Conservation (phyloP, 2,329 filamentous ascomycete genomes). For the Ambrosiella cleistominuta region DNA sequence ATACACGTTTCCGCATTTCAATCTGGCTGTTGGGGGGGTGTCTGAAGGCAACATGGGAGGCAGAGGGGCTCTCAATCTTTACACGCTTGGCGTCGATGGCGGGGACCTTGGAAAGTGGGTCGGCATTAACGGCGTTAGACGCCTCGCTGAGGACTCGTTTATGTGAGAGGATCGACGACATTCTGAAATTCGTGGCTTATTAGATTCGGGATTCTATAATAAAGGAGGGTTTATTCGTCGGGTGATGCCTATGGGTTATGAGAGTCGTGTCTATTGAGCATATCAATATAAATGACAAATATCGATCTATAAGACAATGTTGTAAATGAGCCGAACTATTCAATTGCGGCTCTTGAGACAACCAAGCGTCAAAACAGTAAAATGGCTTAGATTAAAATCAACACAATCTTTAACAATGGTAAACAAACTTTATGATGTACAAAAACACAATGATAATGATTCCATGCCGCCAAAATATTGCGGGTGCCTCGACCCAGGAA, state of each 20-base stretch:
- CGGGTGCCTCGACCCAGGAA: not conserved
- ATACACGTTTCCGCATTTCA: conserved; percentile 38
- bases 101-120: not conserved
- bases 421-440: too few relatives aligned
- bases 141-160: conserved; percentile 6
- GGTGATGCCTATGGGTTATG: not conserved
- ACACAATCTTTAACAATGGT: too few relatives aligned
- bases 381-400: too few relatives aligned
- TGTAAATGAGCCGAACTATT: too few relatives aligned
- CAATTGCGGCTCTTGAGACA: not conserved
- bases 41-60: not conserved
- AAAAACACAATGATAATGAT: too few relatives aligned
- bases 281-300: too few relatives aligned
- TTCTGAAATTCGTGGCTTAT: not conserved
- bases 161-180: conserved; percentile 1
- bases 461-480: not conserved
- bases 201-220: not conserved
- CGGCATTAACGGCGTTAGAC: not conserved
- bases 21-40: conserved; percentile 29
- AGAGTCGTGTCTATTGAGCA: not conserved
- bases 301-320: too few relatives aligned
- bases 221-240: not conserved
- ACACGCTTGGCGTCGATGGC: not conserved
- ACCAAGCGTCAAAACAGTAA: not conserved
- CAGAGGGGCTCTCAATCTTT: conserved; percentile 4